Base-by-base conservation (phyloP, 2,329 filamentous ascomycete genomes). In the Trichothecium roseum region DNA sequence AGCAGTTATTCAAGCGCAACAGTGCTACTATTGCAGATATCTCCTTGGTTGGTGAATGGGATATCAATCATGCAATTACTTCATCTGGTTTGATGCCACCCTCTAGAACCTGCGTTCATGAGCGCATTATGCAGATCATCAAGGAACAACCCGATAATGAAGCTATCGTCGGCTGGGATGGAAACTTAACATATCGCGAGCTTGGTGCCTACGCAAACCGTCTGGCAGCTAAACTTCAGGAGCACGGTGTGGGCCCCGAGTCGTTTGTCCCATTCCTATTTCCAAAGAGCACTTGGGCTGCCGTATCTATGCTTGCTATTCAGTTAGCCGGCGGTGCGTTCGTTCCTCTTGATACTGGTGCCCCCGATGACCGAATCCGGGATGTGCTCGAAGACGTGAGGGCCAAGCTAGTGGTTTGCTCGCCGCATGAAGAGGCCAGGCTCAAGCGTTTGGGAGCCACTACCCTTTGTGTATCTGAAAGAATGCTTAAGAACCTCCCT, bases 81-180 rank as follows among this genome's bases (percentile, higher is more conserved):
- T 24, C 20, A 24, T 6, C 20, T 24, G 20, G 20, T 10, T 6
- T 10, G 20, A 24, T 10, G 20, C 18, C 31, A 32, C n/a, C n/a
- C 14, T 13, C 30, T 1, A 17, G 20, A 14, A 12, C 18, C n/a
- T 33, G 31, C 18, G 20, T 33, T 17, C 31, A 33, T 17, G 15
- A 22, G 4, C 17, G 17, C 15, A 33, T 33, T 32, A 54, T 60
- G 35, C 59, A 57, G 12, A 63, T 62, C 37, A 35, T 22, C 16
- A 12, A 18, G n/a, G 8, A 5, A 10, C 7, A 9, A 8, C 31
- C 31, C 31, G 31, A 33, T 14, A 12, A 14, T 7, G 15, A 18
- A 12, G 31, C 31, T 8, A 22, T 33, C 28, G 16, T 7, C 18
- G 8, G 15, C 8, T 18, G 15, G 31, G 31, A 33, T 10, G 16